These are phyloP conservation scores for Anisodus tanguticus DNA, from an alignment of 257 asterid species.

Conservation along the genomic window DNA sequence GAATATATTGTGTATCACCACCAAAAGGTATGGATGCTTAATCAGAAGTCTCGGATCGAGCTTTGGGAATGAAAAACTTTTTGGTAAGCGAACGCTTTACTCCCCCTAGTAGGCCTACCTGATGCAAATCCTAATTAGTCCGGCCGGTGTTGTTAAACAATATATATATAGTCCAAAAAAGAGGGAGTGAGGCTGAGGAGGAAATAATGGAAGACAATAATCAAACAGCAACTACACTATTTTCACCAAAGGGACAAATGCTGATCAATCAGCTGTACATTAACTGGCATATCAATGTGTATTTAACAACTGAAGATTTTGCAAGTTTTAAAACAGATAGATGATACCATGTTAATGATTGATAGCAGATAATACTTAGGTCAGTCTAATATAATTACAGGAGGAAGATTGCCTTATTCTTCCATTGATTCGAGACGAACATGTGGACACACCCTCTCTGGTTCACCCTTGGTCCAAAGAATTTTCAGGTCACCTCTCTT, in stretches of 20 bases:
- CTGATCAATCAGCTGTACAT: constrained; percentile 25
- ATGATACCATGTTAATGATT: constrained; percentile 11
- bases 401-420: constrained; percentile 35
- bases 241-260: constrained; percentile 1
- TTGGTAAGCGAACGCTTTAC: too few species aligned
- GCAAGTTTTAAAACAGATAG: constrained; percentile 7
- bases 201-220: too few species aligned
- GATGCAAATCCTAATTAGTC: too few species aligned
- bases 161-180: too few species aligned
- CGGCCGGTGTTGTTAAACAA: too few species aligned
- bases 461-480: constrained; percentile 80
- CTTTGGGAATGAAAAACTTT: too few species aligned
- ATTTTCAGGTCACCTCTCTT: constrained; percentile 72
- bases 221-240: not conserved
- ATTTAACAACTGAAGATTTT: not conserved
- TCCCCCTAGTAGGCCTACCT: too few species aligned
- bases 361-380: constrained; percentile 5
- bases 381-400: constrained; percentile 2
- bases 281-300: constrained; percentile 25
- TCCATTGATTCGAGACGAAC: constrained; percentile 60
- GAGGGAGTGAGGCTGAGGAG: too few species aligned
- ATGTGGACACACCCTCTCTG: constrained; percentile 75
- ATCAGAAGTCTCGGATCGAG: too few species aligned
- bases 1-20: too few species aligned
- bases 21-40: too few species aligned